phyloP scores from a whole-genome alignment of 352 stramenopile species.

The Phytopythium mirpurense region DNA sequence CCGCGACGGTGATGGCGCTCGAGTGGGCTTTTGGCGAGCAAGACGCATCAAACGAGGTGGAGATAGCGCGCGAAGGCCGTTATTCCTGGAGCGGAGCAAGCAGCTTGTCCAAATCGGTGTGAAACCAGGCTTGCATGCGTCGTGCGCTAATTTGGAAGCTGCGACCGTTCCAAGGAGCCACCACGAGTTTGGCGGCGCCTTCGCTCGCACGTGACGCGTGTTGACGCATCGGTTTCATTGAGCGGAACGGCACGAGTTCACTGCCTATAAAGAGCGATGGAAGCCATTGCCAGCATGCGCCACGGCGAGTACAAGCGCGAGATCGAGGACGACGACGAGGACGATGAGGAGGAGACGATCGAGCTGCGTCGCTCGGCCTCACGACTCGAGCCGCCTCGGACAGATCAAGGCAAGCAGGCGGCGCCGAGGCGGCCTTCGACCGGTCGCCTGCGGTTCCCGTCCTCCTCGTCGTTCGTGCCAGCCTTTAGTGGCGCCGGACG shows the following conservation, averaged over 20 bases:
- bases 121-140: background rate
- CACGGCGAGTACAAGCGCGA: conserved; percentile 9
- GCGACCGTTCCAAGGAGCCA: too few species aligned
- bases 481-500: background rate
- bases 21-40: background rate
- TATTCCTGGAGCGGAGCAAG: background rate
- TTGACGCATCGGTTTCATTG: background rate
- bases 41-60: background rate
- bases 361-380: conserved; percentile 21
- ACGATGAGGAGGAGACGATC: conserved; percentile 31
- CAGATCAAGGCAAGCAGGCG: conserved; percentile 7
- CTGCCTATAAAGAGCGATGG: too few species aligned
- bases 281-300: background rate
- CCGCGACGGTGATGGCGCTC: background rate
- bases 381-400: conserved; percentile 8
- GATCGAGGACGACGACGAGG: conserved; percentile 19
- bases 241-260: too few species aligned
- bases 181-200: background rate
- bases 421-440: background rate
- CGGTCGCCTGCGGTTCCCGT: background rate
- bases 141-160: background rate
- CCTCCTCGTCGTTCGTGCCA: background rate
- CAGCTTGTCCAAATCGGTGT: background rate
- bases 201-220: background rate
- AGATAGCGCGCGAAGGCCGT: background rate